A percentile compares a stretch with the other conserved stretches of the same genome.
Conservation (phyloP, 371 early-diverging fungal species). For the Mucor saturninus region DNA sequence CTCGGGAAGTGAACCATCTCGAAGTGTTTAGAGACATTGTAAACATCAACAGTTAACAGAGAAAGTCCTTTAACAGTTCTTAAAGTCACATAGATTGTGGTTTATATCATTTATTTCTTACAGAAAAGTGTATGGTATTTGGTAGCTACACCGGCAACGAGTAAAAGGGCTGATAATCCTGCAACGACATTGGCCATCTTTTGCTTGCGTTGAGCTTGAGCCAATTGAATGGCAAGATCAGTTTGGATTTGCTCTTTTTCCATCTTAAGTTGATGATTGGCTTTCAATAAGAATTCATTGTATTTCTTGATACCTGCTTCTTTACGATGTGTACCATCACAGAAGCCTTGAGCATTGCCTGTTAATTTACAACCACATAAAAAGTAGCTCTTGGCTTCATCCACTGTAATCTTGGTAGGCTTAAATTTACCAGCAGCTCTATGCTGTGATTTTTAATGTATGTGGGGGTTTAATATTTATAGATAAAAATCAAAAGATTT, state of each 20-base stretch:
- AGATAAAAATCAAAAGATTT: not conserved
- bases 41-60: too few relatives aligned
- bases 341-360: slow-evolving; percentile 34
- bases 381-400: slow-evolving; percentile 38
- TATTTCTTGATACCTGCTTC: slow-evolving; percentile 43
- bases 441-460: slow-evolving; percentile 7
- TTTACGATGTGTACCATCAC: slow-evolving; percentile 45
- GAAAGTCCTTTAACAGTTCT: too few relatives aligned
- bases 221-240: slow-evolving; percentile 15
- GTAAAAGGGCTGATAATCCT: slow-evolving; percentile 19
- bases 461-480: too few relatives aligned
- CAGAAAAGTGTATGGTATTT: slow-evolving; percentile 4
- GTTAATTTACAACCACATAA: slow-evolving; percentile 45
- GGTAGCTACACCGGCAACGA: slow-evolving; percentile 18
- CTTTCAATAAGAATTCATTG: slow-evolving; percentile 40
- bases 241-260: slow-evolving; percentile 17
- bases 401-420: slow-evolving; percentile 43
- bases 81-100: too few relatives aligned
- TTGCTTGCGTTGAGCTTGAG: slow-evolving; percentile 28
- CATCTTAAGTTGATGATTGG: slow-evolving; percentile 35
- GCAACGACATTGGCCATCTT: slow-evolving; percentile 21
- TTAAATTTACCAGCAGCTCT: slow-evolving; percentile 34
- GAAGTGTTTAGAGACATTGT: too few relatives aligned
- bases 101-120: slow-evolving; percentile 2
- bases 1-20: too few relatives aligned